phyloP scores from a whole-genome alignment of 192 early-diverging fungal species.

The Backusella liffmaniae region DNA sequence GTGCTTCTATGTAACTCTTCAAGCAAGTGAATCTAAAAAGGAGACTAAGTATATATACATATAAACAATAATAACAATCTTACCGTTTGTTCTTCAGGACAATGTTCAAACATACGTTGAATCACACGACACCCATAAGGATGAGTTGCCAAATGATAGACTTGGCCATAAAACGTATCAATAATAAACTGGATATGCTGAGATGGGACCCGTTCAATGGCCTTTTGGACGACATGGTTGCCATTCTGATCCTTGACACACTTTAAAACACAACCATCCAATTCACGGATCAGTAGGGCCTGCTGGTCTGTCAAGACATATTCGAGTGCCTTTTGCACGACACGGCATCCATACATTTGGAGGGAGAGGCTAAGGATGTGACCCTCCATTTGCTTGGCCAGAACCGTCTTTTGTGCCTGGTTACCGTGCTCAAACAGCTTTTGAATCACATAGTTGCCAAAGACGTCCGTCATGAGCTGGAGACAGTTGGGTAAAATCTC shows the following conservation, averaged over 20 bases:
- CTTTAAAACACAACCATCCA: slow-evolving; percentile 94
- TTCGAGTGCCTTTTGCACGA: slow-evolving; percentile 99
- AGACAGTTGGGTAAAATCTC: slow-evolving; percentile 89
- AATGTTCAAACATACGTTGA: slow-evolving; percentile 99
- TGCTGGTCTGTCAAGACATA: slow-evolving; percentile 91
- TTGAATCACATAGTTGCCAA: slow-evolving; percentile 99
- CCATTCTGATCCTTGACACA: slow-evolving; percentile 99
- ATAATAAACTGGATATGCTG: slow-evolving; percentile 97
- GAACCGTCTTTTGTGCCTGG: slow-evolving; percentile 85
- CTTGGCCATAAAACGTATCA: slow-evolving; percentile 95
- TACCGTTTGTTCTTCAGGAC: slow-evolving; percentile 79
- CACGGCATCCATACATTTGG: slow-evolving; percentile 99
- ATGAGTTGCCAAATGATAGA: slow-evolving; percentile 94
- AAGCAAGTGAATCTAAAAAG: slow-evolving; percentile 69
- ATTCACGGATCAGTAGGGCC: slow-evolving; percentile 82
- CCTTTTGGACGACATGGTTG: slow-evolving; percentile 99
- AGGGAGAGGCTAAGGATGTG: slow-evolving; percentile 90
- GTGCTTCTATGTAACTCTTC: slow-evolving; percentile 95
- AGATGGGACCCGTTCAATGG: slow-evolving; percentile 94
- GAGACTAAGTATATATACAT: background rate
- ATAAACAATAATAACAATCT: slow-evolving; percentile 1
- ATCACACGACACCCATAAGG: slow-evolving; percentile 99
- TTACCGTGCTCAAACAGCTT: slow-evolving; percentile 99
- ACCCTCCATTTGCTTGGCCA: slow-evolving; percentile 96
- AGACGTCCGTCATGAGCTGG: slow-evolving; percentile 98